A percentile compares a stretch with the other conserved stretches of the same genome.
Conservation (phyloP, 441 rosid species). For the Brassica hybrid region DNA sequence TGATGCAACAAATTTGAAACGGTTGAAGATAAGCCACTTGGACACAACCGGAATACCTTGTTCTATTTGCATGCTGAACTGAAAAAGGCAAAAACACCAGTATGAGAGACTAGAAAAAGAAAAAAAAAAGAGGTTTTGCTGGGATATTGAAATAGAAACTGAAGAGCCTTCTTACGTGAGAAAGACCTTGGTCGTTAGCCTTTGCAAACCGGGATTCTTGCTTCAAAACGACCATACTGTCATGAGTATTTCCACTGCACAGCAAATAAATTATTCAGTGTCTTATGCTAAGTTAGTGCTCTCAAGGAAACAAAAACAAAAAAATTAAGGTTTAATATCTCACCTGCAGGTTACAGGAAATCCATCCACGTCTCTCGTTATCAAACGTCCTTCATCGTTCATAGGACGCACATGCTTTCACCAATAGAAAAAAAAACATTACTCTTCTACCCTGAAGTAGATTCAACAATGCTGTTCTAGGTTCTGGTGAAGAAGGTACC, state of each 20-base stretch:
- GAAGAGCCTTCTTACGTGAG: conserved; percentile 62
- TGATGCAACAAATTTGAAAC: conserved; percentile 82
- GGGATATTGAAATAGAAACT: conserved; percentile 11
- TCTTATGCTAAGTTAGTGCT: too few relatives aligned
- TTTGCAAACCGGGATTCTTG: conserved; percentile 89
- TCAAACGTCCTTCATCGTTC: conserved; percentile 83
- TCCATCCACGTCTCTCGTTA: conserved; percentile 85
- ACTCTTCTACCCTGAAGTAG: conserved; percentile 29
- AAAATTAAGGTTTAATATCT: conserved; percentile 6
- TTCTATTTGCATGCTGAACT: conserved; percentile 88
- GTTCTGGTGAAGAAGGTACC: conserved; percentile 45
- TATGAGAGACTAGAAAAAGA: background rate
- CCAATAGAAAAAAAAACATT: background rate
- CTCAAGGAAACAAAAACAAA: too few relatives aligned
- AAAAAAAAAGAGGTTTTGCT: background rate
- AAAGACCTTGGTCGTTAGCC: conserved; percentile 80
- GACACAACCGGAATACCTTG: conserved; percentile 94
- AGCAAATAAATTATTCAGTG: conserved; percentile 2
- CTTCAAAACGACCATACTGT: conserved; percentile 90
- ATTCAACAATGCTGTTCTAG: background rate
- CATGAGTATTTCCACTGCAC: conserved; percentile 80
- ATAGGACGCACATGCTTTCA: conserved; percentile 79
- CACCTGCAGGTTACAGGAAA: conserved; percentile 93
- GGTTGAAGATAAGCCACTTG: conserved; percentile 91
- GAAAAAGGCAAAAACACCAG: conserved; percentile 43